A percentile compares a stretch with the other conserved stretches of the same genome.
phyloP scores from a whole-genome alignment of 1,284 basidiomycete species.

The Puccinia hordei region DNA sequence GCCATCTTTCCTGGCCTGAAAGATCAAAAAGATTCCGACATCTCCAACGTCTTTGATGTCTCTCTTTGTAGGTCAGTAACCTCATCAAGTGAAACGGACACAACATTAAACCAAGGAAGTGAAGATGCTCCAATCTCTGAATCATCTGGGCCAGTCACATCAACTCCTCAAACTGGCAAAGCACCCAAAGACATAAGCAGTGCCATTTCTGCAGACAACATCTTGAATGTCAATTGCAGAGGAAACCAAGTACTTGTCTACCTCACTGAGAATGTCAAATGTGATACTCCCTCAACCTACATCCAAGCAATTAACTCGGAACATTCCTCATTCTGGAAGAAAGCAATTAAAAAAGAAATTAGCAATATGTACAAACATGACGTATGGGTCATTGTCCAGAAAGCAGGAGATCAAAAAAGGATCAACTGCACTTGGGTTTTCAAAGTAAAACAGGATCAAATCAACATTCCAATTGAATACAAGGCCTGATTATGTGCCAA shows the following conservation, averaged over 20 bases:
- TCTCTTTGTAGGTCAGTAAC: too few species aligned
- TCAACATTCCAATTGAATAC: too few species aligned
- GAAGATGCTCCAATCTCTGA: too few species aligned
- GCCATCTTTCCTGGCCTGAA: background rate
- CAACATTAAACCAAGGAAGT: background rate
- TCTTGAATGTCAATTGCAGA: background rate
- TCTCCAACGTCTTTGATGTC: too few species aligned
- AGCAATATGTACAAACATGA: background rate
- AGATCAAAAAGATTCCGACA: background rate
- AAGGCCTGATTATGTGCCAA: too few species aligned
- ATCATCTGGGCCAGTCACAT: background rate
- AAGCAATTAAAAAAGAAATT: background rate
- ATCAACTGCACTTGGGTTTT: constrained; percentile 12
- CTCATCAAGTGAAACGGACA: too few species aligned
- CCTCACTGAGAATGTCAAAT: background rate
- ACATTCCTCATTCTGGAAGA: background rate
- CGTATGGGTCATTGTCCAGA: background rate
- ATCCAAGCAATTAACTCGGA: background rate
- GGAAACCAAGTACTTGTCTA: background rate
- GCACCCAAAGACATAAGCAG: background rate
- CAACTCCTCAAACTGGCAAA: background rate
- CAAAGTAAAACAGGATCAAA: too few species aligned
- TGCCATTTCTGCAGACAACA: background rate
- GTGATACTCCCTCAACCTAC: background rate
- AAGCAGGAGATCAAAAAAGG: background rate